Evolutionary conservation across 768 basidiomycete genomes (phyloP).

Genomic region (Boletus vermiculosoides): DNA sequence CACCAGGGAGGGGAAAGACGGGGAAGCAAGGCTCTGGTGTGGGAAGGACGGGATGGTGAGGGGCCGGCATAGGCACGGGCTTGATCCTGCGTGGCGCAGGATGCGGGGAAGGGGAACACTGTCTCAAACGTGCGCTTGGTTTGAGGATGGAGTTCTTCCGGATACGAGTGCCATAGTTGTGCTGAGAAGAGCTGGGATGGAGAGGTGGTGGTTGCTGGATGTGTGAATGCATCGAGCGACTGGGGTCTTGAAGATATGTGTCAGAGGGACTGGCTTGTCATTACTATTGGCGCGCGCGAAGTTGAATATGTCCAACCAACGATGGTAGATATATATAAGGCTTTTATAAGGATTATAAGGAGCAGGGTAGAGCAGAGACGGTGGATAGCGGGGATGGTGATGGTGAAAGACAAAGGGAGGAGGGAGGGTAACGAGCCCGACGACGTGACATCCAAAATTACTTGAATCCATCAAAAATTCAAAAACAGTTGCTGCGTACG

Average conservation of each 20-base stretch:
- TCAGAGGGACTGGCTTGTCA: slow-evolving; percentile 20
- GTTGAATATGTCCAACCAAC: slow-evolving; percentile 30
- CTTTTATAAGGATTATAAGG: slow-evolving; percentile 16
- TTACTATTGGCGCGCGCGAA: slow-evolving; percentile 14
- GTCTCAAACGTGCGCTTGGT: slow-evolving; percentile 51
- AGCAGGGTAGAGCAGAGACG: slow-evolving; percentile 9
- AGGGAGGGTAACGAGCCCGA: slow-evolving; percentile 21
- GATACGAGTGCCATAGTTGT: slow-evolving; percentile 54
- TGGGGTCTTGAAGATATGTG: slow-evolving; percentile 13
- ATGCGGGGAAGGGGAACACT: slow-evolving; percentile 40
- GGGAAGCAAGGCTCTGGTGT: slow-evolving; percentile 29
- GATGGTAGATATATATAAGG: slow-evolving; percentile 18
- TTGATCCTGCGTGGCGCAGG: slow-evolving; percentile 34
- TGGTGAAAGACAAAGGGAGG: slow-evolving; percentile 31
- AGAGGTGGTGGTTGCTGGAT: slow-evolving; percentile 14
- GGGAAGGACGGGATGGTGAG: slow-evolving; percentile 20
- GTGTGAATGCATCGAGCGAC: slow-evolving; percentile 13
- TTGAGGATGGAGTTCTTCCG: slow-evolving; percentile 52
- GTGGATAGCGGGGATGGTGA: slow-evolving; percentile 24
- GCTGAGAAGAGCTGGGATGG: slow-evolving; percentile 17
- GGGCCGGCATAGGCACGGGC: slow-evolving; percentile 27
- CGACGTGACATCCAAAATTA: slow-evolving; percentile 32
- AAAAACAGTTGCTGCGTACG: slow-evolving; percentile 33
- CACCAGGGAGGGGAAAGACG: slow-evolving; percentile 57
- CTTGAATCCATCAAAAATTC: slow-evolving; percentile 33